Evolutionary conservation across 192 early-diverging fungal species (phyloP).

Genomic region (Lobosporangium transversale): DNA sequence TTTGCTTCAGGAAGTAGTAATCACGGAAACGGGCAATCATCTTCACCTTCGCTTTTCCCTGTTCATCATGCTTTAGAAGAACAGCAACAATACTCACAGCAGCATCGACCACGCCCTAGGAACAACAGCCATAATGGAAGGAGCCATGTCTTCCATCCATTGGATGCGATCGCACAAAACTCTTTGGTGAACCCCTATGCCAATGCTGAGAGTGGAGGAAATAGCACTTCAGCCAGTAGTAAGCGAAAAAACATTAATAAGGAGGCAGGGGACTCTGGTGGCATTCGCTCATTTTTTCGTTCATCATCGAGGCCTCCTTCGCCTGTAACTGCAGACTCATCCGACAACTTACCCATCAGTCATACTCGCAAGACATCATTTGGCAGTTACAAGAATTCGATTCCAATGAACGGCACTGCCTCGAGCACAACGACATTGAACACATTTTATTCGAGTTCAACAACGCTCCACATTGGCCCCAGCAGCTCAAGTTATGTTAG

Average conservation of each 20-base stretch:
- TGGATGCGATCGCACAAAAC: slow-evolving; percentile 15
- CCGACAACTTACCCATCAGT: slow-evolving; percentile 9
- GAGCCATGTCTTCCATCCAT: slow-evolving; percentile 25
- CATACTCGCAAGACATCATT: slow-evolving; percentile 30
- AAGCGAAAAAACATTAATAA: slow-evolving; percentile 19
- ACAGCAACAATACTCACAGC: slow-evolving; percentile 1
- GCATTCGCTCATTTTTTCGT: slow-evolving; percentile 43
- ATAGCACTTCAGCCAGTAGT: neutral
- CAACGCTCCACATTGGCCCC: slow-evolving; percentile 1
- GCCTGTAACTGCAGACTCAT: slow-evolving; percentile 12
- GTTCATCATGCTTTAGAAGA: neutral
- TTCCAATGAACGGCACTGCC: slow-evolving; percentile 3
- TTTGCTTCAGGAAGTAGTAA: neutral
- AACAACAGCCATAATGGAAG: slow-evolving; percentile 24
- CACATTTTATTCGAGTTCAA: neutral
- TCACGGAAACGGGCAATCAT: neutral
- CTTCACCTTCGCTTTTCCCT: slow-evolving; percentile 1
- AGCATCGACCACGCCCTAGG: slow-evolving; percentile 6
- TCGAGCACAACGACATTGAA: slow-evolving; percentile 8
- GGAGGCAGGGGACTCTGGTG: slow-evolving; percentile 21
- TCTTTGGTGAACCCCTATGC: slow-evolving; percentile 1
- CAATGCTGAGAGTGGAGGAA: neutral
- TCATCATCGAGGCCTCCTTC: slow-evolving; percentile 42
- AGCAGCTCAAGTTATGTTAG: slow-evolving; percentile 6
- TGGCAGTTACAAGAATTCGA: slow-evolving; percentile 6